Conservation (phyloP, 805 yeast species). For the Hanseniaspora singularis region DNA sequence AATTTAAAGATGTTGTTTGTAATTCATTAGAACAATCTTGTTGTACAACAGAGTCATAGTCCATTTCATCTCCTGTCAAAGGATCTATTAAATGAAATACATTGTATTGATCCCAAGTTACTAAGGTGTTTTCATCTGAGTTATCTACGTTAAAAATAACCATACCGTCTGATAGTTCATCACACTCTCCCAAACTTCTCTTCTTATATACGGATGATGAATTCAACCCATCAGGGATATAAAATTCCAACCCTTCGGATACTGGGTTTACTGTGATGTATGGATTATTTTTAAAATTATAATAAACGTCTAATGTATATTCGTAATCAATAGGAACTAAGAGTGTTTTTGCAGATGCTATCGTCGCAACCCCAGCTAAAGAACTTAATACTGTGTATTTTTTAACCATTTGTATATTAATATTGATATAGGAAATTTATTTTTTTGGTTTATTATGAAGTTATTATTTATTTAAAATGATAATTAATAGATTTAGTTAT, state of each 20-base stretch:
- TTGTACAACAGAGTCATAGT: conserved; percentile 19
- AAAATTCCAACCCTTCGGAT: conserved; percentile 20
- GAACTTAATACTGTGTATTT: background rate
- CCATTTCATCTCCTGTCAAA: conserved; percentile 17
- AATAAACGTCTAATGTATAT: conserved; percentile 22
- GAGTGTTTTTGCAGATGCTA: conserved; percentile 12
- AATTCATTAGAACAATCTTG: conserved; percentile 18
- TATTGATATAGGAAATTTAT: too few relatives aligned
- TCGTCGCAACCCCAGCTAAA: background rate
- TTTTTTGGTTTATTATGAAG: background rate
- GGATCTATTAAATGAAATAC: conserved; percentile 21
- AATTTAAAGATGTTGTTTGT: background rate
- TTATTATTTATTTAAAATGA: too few relatives aligned
- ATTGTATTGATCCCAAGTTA: conserved; percentile 23
- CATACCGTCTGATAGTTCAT: conserved; percentile 22
- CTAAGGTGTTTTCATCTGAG: conserved; percentile 17
- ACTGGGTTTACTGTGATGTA: conserved; percentile 18
- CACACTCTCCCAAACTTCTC: conserved; percentile 17
- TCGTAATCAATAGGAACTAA: conserved; percentile 18
- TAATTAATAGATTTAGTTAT: too few relatives aligned
- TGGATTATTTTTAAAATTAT: conserved; percentile 18
- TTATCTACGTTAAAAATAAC: conserved; percentile 20
- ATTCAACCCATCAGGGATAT: conserved; percentile 1
- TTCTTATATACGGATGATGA: background rate
- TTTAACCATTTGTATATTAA: background rate